Evolutionary conservation across 345 rosid genomes (phyloP), one percentile per base, ranked within the genome.

Genomic region (Arabidopsis thaliana): DNA sequence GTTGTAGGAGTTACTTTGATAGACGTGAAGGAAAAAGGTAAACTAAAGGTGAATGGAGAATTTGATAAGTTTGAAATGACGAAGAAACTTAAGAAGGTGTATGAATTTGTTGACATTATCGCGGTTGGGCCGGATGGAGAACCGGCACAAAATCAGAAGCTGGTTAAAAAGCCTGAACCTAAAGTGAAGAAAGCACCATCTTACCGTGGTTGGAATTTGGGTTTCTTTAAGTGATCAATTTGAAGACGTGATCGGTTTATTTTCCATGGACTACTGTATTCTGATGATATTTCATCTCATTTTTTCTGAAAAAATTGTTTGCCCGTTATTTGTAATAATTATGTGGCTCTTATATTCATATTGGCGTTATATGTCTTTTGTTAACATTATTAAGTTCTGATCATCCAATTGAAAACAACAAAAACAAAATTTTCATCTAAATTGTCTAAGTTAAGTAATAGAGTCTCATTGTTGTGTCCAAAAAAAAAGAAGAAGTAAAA

Each of bases 1-100:
- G 34, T 33, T 45, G 10, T 2, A 58, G 65, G 65, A 14, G 74
- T 58, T 33, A 58, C 57, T 45, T 12, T 45, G 36, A 22, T 58
- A 70, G 37, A 58, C 36, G 65, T 70, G 37, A 70, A 46, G 28
- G 74, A 70, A 46, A 34, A 70, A 46, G 66, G 66, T 5, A 46
- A 70, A 70, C 58, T 59, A 48, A 70, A 70, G 32, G 58, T 70
- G 48, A 22, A 25, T 0, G 65, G 74, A 45, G 24, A 58, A 3
- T 70, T 70, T 22, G 65, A 58, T n/a, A 44, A 57, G 56, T 45
- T 4, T 45, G 24, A 2, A 45, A 69, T 69, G 74, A 45, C 48
- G 24, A 70, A 34, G 46, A 46, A 13, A 25, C 48, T 70, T 0
- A 46, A 46, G 9, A 45, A 70, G 33, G 5, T 70, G 14, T 23